Evolutionary conservation across 1,139 yeast genomes (phyloP), one percentile per base, ranked within the genome.

Genomic region (Geotrichum phurueaensis): DNA sequence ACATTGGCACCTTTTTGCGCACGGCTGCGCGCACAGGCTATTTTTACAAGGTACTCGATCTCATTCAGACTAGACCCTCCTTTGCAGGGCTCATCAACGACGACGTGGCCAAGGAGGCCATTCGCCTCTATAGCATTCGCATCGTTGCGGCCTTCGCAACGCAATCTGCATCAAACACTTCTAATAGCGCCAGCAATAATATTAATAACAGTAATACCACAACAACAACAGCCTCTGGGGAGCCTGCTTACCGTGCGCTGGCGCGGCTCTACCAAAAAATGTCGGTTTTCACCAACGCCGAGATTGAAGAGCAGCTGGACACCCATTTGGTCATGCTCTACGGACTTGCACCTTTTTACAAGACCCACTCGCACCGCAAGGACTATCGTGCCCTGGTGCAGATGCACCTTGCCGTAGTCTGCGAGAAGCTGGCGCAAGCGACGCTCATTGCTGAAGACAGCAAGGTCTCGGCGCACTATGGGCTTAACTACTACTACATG

Each of bases 91-190:
- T 59, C 20, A 50, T 61, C 22, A 53, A 57, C 53, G 29, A 39
- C 12, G 49, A 56, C 15, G 47, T 39, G 47, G 47, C 47, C 20
- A 39, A 39, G 22, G 63, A 61, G 27, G 55, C 56, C 23, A 39
- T 61, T 10, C 58, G 63, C 3, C 33, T 61, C 20, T 56, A 57
- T 45, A 54, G 62, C 39, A 57, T 61, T 53, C 57, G 62, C 22
- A 60, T 62, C n/a, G 62, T 56, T 25, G 47, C 47, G 47, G 47
- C 47, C 20, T 39, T 39, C 47, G 47, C 47, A 39, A 39, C 47
- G 9, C 47, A 39, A 39, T 39, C 47, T 39, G 47, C 47, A 39
- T 39, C 47, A 39, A 39, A 39, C 47, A 53, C 61, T 15, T 36
- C 59, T 33, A 51, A 53, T 47, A 27, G 58, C 6, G 54, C 48